Base-by-base conservation (phyloP, 2,329 filamentous ascomycete genomes). In the Neofusicoccum kwambonambiense region DNA sequence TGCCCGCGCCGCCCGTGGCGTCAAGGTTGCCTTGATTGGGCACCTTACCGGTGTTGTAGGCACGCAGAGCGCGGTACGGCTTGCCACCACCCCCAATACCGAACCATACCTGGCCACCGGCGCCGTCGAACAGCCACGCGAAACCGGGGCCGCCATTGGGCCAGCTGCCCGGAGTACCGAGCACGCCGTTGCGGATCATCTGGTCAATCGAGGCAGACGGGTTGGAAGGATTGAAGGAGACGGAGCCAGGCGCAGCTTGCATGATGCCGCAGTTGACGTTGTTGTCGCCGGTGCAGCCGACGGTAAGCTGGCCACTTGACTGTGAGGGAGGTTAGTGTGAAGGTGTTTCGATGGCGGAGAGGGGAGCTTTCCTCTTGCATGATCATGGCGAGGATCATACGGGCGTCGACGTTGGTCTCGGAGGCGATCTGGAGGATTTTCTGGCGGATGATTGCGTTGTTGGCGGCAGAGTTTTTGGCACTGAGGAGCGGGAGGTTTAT, bases 171-270 rank as follows among this genome's bases (percentile, higher is more conserved):
- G 51, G 42, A 9, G 54, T 62, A 27, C 69, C 66, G 22, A 67
- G 39, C 2, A 70, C 58, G 35, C 70, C 69, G 31, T 70, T 68
- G 13, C 66, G 65, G 17, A 71, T 65, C 70, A 71, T 71, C 19
- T 44, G 22, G 27, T 39, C 37, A 15, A 72, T 68, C 13, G 66
- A 67, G 8, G 50, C 51, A 34, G 57, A 19, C n/a, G 68, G 44
- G 31, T 66, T 37, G 0, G 47, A 8, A 2, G 60, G 51, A 50
- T 68, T 63, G 66, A 69, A 69, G 1, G 31, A 9, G 13, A 47
- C 52, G 19, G 62, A 52, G 15, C 68, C 68, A n/a, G 68, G 64
- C 4, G 45, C 41, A 3, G 64, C 65, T 47, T 69, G 65, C 66
- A 70, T 67, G 27, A 72, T 51, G 27, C 70, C 70, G 49, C 68